phyloP scores from a whole-genome alignment of 2,329 filamentous ascomycete genomes.

The Scopulariopsis brevicaulis region DNA sequence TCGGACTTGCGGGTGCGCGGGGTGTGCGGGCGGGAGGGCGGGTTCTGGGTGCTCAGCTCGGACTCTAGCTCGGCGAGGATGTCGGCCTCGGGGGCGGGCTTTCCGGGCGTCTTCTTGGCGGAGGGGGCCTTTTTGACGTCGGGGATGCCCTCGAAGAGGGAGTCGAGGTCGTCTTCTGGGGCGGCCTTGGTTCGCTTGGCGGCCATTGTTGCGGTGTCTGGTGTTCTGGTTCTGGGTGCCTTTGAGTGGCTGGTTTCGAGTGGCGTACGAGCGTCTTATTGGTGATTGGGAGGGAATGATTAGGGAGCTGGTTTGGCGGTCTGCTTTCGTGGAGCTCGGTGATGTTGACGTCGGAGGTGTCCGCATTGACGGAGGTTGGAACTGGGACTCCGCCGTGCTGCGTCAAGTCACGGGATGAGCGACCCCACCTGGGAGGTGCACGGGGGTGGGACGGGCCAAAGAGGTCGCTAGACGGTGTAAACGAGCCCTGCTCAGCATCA shows the following conservation, averaged over 20 bases:
- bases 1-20: constrained; percentile 49
- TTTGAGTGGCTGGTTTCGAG: not conserved
- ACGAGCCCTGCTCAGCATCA: not conserved
- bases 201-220: constrained; percentile 14
- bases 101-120: constrained; percentile 36
- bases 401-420: not conserved
- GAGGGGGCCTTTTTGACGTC: constrained; percentile 23
- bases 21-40: constrained; percentile 70
- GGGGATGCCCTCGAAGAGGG: constrained; percentile 53
- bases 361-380: not conserved
- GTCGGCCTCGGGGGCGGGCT: constrained; percentile 50
- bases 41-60: constrained; percentile 57
- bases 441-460: too few species aligned
- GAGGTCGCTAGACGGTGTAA: not conserved
- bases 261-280: too few species aligned
- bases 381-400: not conserved
- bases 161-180: constrained; percentile 51
- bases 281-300: not conserved
- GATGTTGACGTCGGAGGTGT: not conserved
- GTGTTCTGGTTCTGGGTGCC: not conserved
- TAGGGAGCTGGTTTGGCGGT: not conserved
- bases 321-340: not conserved
- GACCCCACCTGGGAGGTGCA: not conserved
- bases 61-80: constrained; percentile 71
- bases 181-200: constrained; percentile 47